These are phyloP conservation scores for Vigna reflexopilosa DNA, from an alignment of 306 rosid species.

Conservation along the genomic window DNA sequence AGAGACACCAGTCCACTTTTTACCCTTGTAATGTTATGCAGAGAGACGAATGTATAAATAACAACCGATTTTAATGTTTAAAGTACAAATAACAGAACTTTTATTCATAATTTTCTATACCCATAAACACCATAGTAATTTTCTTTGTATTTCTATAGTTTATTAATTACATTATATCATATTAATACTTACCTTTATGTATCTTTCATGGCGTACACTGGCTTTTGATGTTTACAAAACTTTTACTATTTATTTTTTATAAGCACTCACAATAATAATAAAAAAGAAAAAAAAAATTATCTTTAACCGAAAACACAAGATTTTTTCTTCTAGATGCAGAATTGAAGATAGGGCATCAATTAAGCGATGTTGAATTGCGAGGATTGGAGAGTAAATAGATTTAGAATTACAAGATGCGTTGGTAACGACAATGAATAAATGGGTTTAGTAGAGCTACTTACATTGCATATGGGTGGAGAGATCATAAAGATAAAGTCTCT, in stretches of 20 bases:
- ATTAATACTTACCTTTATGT: too few relatives aligned
- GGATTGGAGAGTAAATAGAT: slow-evolving; percentile 49
- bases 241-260: background rate
- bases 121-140: background rate
- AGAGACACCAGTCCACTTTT: background rate
- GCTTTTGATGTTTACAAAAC: background rate
- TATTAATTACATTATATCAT: too few relatives aligned
- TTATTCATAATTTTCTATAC: background rate
- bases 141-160: too few relatives aligned
- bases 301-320: background rate
- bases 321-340: background rate
- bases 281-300: background rate
- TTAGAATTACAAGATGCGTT: slow-evolving; percentile 70
- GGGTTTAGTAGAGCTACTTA: slow-evolving; percentile 51
- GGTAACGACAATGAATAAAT: slow-evolving; percentile 61
- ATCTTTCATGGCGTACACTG: background rate
- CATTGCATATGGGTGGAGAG: slow-evolving; percentile 53
- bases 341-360: slow-evolving; percentile 15
- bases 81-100: background rate
- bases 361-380: slow-evolving; percentile 26
- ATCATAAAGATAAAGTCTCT: slow-evolving; percentile 62
- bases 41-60: background rate
- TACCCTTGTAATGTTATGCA: background rate
- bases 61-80: background rate
- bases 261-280: background rate